Base-by-base conservation (phyloP, 768 basidiomycete species). In the Cystofilobasidium capitatum region DNA sequence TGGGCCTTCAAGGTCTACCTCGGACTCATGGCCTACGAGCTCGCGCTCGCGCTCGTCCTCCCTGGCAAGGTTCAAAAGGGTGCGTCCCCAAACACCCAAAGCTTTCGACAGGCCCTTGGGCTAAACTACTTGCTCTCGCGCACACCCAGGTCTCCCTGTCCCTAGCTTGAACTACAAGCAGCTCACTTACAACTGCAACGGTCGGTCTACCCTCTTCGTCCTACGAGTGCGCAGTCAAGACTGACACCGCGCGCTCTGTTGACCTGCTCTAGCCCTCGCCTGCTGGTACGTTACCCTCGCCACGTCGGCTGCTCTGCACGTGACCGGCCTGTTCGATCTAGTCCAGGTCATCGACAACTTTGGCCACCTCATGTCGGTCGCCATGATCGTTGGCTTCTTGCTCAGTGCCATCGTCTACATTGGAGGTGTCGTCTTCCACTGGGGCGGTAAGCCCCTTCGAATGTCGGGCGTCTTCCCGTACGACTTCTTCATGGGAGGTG, bases 401-500 rank as follows among this genome's bases (percentile, higher is more conserved):
- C 84, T 91, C 62, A 87, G 89, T 24, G 84, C 88, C 70, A 83
- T 86, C 71, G 86, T 88, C 72, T 94, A 97, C 76, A 82, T 91
- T 69, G 79, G 85, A 65, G 86, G 88, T 0, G 82, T 93, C 70
- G 80, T 82, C 16, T 86, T 86, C 42, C 70, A 76, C 69, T 78
- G 74, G 65, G 77, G 77, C 7, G 88, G 89, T 2, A 86, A 86
- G 72, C 83, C 87, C 70, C 86, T 94, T 59, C 84, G 96, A 70
- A 94, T 96, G 88, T 91, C 88, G n/a, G 92, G 90, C 54, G 93
- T 84, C 79, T 84, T 88, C 78, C 82, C 93, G 73, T 99, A 98
- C 75, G 73, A 75, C 65, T 70, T 57, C 55, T 68, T 68, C 22
- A 68, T 68, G 66, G 66, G 66, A 12, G 58, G 65, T 66, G 49